Percentiles rank a stretch among this genome's conserved stretches.
phyloP scores from a whole-genome alignment of 2,329 filamentous ascomycete species.

The Alternaria consortialis region DNA sequence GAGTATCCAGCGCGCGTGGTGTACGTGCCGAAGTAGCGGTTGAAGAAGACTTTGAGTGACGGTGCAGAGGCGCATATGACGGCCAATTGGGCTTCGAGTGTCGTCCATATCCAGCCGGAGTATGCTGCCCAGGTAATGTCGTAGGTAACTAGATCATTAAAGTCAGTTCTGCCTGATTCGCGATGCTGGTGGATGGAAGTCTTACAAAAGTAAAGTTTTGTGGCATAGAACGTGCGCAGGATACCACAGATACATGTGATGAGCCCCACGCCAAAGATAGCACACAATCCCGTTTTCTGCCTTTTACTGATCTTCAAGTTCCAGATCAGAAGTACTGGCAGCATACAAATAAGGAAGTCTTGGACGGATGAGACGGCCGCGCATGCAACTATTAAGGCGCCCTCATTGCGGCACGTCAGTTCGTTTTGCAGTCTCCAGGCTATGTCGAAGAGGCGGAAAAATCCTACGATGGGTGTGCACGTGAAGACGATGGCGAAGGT shows the following conservation, averaged over 20 bases:
- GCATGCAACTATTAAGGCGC: conserved; percentile 49
- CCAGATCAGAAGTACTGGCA: conserved; percentile 57
- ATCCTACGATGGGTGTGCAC: conserved; percentile 53
- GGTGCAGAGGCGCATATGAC: conserved; percentile 56
- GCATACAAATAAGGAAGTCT: conserved; percentile 52
- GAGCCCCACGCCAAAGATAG: conserved; percentile 56
- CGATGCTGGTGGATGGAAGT: not conserved
- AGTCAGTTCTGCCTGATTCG: not conserved
- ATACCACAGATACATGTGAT: conserved; percentile 50
- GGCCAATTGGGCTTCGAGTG: conserved; percentile 53
- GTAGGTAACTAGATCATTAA: conserved; percentile 34
- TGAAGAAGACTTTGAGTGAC: conserved; percentile 56
- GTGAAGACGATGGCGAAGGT: conserved; percentile 46
- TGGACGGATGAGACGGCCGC: conserved; percentile 52
- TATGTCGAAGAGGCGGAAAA: conserved; percentile 51
- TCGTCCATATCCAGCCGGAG: conserved; percentile 53
- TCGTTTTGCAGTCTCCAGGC: conserved; percentile 43
- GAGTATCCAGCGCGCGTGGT: conserved; percentile 21
- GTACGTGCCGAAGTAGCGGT: conserved; percentile 47
- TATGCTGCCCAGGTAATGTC: conserved; percentile 54
- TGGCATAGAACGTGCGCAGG: conserved; percentile 51
- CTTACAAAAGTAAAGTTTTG: conserved; percentile 41
- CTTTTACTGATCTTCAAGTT: conserved; percentile 54
- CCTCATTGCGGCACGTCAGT: conserved; percentile 51
- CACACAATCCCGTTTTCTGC: conserved; percentile 57